Percentiles rank a stretch among this genome's conserved stretches.
phyloP scores from a whole-genome alignment of 2,329 filamentous ascomycete genomes.

The Hypoxylon sp. region DNA sequence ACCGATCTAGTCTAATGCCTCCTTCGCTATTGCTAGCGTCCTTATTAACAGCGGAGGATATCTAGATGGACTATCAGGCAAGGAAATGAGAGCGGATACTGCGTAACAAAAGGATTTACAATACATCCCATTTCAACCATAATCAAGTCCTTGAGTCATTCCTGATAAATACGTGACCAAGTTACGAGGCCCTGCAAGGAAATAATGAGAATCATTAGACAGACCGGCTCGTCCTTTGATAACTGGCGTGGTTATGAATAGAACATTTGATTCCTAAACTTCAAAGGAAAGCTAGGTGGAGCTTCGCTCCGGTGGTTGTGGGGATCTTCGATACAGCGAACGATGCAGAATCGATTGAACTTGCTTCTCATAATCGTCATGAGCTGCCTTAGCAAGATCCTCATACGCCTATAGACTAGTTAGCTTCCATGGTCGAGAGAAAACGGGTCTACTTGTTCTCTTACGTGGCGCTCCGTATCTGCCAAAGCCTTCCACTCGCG shows the following conservation, averaged over 20 bases:
- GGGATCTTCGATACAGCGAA: constrained; percentile 5
- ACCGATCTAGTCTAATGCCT: constrained; percentile 8
- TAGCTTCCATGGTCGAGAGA: constrained; percentile 33
- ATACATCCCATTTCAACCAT: constrained; percentile 26
- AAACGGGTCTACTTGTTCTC: constrained; percentile 25
- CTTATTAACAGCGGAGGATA: constrained; percentile 9
- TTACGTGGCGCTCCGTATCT: constrained; percentile 61
- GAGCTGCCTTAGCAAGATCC: constrained; percentile 53
- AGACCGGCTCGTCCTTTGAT: constrained; percentile 11
- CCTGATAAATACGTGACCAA: constrained; percentile 19
- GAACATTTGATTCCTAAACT: background rate
- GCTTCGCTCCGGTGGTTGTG: background rate
- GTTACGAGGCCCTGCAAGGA: constrained; percentile 7
- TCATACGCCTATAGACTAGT: constrained; percentile 55
- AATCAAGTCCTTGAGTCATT: constrained; percentile 15
- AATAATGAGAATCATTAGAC: constrained; percentile 25
- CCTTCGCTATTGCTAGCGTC: constrained; percentile 16
- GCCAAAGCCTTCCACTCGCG: constrained; percentile 63
- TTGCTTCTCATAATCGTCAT: constrained; percentile 54
- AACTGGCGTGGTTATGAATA: constrained; percentile 8
- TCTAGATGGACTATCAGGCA: background rate
- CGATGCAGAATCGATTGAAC: constrained; percentile 46
- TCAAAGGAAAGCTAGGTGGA: background rate
- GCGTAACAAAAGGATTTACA: constrained; percentile 19
- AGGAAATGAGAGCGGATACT: constrained; percentile 18